Percentiles rank a stretch among this genome's conserved stretches.
phyloP scores from a whole-genome alignment of 2,329 filamentous ascomycete genomes.

The Fusarium sp. region DNA sequence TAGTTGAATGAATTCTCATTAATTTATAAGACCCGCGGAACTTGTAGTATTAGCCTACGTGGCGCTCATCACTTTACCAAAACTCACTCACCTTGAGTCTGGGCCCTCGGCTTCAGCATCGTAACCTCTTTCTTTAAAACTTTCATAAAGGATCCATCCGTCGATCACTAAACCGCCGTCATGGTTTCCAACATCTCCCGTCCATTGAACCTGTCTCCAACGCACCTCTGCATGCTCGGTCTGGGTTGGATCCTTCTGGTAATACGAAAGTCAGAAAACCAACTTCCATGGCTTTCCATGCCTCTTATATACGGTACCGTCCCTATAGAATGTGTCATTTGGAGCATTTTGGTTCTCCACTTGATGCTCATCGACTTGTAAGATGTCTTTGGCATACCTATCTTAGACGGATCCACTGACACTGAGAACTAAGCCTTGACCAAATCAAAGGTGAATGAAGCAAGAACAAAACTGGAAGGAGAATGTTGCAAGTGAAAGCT shows the following conservation, averaged over 20 bases:
- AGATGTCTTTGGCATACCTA: neutral
- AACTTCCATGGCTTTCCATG: neutral
- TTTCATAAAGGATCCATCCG: neutral
- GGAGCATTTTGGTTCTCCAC: neutral
- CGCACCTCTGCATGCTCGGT: neutral
- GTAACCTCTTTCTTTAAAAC: neutral
- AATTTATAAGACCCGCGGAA: neutral
- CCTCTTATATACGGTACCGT: neutral
- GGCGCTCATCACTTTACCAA: neutral
- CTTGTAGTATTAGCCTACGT: too few species aligned
- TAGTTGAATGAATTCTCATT: neutral
- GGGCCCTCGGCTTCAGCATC: neutral
- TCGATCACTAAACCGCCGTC: neutral
- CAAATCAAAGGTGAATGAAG: neutral
- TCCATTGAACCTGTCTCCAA: neutral
- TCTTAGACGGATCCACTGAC: neutral
- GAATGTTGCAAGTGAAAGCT: neutral
- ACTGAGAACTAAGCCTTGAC: neutral
- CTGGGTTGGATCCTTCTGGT: neutral
- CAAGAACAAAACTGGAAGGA: neutral
- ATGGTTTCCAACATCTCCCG: neutral
- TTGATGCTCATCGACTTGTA: neutral
- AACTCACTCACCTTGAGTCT: neutral
- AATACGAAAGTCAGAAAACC: neutral
- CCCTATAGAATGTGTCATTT: neutral